Percentiles rank a stretch among this genome's conserved stretches.
Evolutionary conservation across 768 basidiomycete species (phyloP).

Genomic region (Lepiota brunneoincarnata): DNA sequence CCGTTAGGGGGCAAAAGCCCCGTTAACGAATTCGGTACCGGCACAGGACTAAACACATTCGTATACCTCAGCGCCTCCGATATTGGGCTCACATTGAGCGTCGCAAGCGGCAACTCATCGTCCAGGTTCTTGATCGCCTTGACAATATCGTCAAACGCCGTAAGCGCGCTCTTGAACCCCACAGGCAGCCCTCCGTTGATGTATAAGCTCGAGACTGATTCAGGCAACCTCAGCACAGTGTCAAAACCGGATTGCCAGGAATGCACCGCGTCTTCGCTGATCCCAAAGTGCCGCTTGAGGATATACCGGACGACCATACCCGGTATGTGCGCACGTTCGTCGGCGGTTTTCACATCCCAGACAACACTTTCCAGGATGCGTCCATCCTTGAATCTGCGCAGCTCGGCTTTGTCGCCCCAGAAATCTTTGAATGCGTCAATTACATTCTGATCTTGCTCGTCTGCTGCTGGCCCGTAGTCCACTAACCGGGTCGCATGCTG

Average conservation of each 20-base stretch:
- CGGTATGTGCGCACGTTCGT: slow-evolving; percentile 80
- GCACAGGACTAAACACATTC: slow-evolving; percentile 76
- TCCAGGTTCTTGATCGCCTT: slow-evolving; percentile 70
- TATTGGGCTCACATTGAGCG: slow-evolving; percentile 73
- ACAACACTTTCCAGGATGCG: slow-evolving; percentile 92
- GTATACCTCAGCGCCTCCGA: slow-evolving; percentile 82
- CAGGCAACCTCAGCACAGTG: slow-evolving; percentile 54
- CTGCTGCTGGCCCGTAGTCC: slow-evolving; percentile 86
- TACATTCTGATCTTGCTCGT: slow-evolving; percentile 49
- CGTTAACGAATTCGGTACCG: slow-evolving; percentile 54
- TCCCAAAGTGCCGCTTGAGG: slow-evolving; percentile 72
- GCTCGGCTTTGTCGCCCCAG: slow-evolving; percentile 92
- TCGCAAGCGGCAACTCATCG: slow-evolving; percentile 72
- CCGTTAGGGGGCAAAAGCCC: slow-evolving; percentile 55
- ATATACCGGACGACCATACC: slow-evolving; percentile 71
- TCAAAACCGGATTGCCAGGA: slow-evolving; percentile 64
- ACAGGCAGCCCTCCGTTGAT: slow-evolving; percentile 34
- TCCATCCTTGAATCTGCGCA: slow-evolving; percentile 95
- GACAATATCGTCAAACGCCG: slow-evolving; percentile 78
- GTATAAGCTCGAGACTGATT: slow-evolving; percentile 45
- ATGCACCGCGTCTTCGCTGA: slow-evolving; percentile 42
- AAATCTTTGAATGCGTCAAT: slow-evolving; percentile 70
- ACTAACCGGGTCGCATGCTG: slow-evolving; percentile 79
- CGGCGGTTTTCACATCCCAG: slow-evolving; percentile 83
- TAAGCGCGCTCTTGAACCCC: slow-evolving; percentile 72